Evolutionary conservation across 2,329 filamentous ascomycete genomes (phyloP).

Genomic region (Lasiodiplodia hormozganensis): DNA sequence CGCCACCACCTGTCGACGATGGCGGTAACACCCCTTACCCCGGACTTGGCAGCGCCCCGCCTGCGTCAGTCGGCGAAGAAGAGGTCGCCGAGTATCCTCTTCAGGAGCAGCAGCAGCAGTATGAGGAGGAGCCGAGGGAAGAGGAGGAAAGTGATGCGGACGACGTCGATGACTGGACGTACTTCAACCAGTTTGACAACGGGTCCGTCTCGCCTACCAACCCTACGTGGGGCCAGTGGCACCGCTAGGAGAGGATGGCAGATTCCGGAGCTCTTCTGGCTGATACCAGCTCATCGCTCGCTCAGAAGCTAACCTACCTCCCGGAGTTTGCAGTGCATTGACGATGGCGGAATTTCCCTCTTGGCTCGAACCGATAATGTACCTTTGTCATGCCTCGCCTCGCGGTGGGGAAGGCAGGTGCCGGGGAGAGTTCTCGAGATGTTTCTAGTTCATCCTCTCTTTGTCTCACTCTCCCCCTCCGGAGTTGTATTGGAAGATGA

Average conservation of each 20-base stretch:
- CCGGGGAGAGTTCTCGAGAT: neutral
- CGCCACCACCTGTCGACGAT: neutral
- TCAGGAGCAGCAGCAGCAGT: neutral
- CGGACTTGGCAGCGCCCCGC: neutral
- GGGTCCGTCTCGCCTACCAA: neutral
- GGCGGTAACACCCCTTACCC: neutral
- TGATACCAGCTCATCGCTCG: neutral
- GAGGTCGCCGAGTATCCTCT: neutral
- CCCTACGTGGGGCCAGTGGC: neutral
- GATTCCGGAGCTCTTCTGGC: neutral
- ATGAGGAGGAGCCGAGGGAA: neutral
- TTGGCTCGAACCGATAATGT: neutral
- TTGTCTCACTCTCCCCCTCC: neutral
- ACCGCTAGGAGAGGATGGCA: neutral
- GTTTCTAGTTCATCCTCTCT: neutral
- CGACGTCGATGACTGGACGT: neutral
- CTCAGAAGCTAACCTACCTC: neutral
- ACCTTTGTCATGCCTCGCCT: neutral
- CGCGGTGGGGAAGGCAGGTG: neutral
- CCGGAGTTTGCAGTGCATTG: neutral
- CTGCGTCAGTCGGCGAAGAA: neutral
- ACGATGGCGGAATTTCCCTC: neutral
- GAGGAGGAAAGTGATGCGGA: neutral
- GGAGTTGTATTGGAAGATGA: neutral
- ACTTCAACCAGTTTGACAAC: neutral